phyloP scores from a whole-genome alignment of 2,329 filamentous ascomycete genomes.

The Aureobasidium sp. region DNA sequence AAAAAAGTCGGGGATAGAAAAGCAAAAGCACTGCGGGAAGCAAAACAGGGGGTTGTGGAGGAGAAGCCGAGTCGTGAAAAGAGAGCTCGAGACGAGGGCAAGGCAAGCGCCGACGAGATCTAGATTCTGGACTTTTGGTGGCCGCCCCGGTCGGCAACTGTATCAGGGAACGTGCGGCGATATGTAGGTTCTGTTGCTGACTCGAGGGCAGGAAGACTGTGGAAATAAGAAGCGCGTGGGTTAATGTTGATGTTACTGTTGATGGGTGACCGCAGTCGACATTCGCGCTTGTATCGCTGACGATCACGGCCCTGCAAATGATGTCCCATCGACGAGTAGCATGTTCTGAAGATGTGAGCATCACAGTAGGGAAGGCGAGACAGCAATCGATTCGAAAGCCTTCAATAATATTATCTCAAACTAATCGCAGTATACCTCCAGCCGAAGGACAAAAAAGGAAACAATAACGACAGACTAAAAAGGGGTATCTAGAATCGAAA shows the following conservation, averaged over 20 bases:
- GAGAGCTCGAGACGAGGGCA: neutral
- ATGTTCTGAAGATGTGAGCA: too few relatives aligned
- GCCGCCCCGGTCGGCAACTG: neutral
- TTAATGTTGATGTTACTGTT: too few relatives aligned
- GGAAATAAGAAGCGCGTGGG: too few relatives aligned
- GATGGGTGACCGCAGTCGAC: too few relatives aligned
- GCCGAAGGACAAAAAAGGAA: neutral
- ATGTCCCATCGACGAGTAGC: too few relatives aligned
- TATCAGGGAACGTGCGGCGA: neutral
- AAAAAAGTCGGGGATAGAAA: neutral
- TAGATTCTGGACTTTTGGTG: neutral
- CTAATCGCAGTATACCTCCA: neutral
- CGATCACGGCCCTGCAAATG: too few relatives aligned
- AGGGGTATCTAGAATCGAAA: neutral
- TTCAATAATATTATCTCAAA: neutral
- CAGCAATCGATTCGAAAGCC: too few relatives aligned
- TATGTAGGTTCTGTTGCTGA: neutral
- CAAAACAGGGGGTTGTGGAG: neutral
- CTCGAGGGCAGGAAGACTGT: too few relatives aligned
- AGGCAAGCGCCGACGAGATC: neutral
- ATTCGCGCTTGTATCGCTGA: too few relatives aligned
- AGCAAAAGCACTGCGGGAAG: neutral
- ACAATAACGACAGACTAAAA: neutral
- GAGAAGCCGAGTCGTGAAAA: neutral
- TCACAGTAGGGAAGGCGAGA: too few relatives aligned